Evolutionary conservation across 768 basidiomycete genomes (phyloP).

Genomic region (Tricholoma sp.): DNA sequence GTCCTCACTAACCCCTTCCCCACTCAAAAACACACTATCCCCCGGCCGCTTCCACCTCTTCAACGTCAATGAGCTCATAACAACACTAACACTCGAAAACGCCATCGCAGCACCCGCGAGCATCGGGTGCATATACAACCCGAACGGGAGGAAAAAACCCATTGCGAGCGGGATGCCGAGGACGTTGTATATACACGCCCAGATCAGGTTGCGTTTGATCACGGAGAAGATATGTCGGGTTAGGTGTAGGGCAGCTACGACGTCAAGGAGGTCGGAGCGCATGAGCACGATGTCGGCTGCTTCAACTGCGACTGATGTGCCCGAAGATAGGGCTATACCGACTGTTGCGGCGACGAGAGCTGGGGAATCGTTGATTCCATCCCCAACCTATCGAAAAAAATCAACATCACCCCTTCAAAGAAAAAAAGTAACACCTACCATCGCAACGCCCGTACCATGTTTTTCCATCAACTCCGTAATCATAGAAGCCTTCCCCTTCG

Average conservation of each 20-base stretch:
- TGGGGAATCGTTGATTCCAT: constrained; percentile 98
- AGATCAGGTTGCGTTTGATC: constrained; percentile 89
- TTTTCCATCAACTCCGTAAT: constrained; percentile 76
- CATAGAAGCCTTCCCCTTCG: constrained; percentile 89
- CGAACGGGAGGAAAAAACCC: constrained; percentile 92
- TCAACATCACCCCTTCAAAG: background rate
- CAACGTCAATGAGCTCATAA: constrained; percentile 81
- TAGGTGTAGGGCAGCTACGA: constrained; percentile 93
- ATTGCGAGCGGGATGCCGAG: constrained; percentile 96
- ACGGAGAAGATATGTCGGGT: constrained; percentile 84
- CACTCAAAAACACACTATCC: constrained; percentile 62
- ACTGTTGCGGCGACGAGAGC: constrained; percentile 95
- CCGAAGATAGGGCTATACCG: constrained; percentile 93
- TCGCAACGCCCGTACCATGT: constrained; percentile 73
- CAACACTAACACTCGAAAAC: constrained; percentile 93
- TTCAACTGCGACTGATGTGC: constrained; percentile 96
- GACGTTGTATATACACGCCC: constrained; percentile 95
- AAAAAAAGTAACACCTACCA: constrained; percentile 51
- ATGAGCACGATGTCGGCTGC: constrained; percentile 98
- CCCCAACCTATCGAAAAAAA: constrained; percentile 69
- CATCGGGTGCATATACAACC: constrained; percentile 95
- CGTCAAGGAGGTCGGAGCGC: constrained; percentile 94
- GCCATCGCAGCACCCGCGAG: constrained; percentile 99
- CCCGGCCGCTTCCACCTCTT: constrained; percentile 77
- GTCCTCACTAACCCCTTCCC: constrained; percentile 32